Evolutionary conservation across 2,329 filamentous ascomycete species (phyloP).

Genomic region (Scytalidium sp.): DNA sequence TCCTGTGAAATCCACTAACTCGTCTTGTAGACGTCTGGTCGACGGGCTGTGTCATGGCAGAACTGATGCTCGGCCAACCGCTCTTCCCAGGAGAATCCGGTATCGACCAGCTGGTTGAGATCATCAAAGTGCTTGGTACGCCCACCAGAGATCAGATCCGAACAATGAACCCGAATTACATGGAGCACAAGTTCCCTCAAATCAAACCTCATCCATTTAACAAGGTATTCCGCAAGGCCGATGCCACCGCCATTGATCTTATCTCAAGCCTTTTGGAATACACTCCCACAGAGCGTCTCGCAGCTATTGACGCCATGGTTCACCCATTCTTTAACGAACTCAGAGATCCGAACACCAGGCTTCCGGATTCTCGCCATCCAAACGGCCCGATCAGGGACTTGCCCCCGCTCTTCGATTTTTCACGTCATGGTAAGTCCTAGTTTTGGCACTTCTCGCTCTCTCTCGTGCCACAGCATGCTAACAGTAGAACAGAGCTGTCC

Average conservation of each 20-base stretch:
- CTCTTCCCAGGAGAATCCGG: conserved; percentile 97
- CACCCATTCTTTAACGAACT: conserved; percentile 99
- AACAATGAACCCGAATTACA: conserved; percentile 99
- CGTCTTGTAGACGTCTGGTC: conserved; percentile 85
- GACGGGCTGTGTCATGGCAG: conserved; percentile 98
- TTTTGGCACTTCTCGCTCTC: conserved; percentile 3
- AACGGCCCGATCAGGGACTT: conserved; percentile 78
- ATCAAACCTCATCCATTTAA: conserved; percentile 99
- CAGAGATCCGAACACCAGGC: conserved; percentile 81
- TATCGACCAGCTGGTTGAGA: conserved; percentile 97
- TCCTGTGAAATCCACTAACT: conserved; percentile 2
- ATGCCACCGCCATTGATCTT: conserved; percentile 87
- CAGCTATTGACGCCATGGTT: conserved; percentile 93
- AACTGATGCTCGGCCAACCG: conserved; percentile 97
- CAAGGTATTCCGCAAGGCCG: conserved; percentile 98
- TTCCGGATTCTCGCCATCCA: conserved; percentile 91
- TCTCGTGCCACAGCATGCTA: conserved; percentile 3
- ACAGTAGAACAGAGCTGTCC: conserved; percentile 71
- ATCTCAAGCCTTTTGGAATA: conserved; percentile 95
- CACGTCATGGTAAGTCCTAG: conserved; percentile 74
- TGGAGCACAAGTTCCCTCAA: conserved; percentile 99
- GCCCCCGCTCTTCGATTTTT: conserved; percentile 89
- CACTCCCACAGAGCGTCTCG: conserved; percentile 91
- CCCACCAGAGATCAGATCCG: conserved; percentile 97
- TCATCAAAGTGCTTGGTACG: conserved; percentile 97